phyloP scores from a whole-genome alignment of 495 filamentous ascomycete genomes.

The Aspergillus sparsus region DNA sequence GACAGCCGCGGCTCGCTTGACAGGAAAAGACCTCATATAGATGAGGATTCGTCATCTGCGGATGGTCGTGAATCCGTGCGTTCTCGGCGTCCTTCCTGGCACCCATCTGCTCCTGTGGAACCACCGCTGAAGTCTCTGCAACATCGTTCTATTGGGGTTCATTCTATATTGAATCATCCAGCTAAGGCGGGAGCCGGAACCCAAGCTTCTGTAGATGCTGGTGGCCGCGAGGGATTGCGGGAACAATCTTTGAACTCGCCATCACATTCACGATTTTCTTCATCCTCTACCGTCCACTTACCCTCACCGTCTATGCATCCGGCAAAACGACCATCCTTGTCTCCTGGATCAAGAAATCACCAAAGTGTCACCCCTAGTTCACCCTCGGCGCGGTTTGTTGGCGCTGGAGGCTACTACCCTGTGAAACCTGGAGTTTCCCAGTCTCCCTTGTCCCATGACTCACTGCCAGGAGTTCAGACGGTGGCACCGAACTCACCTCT shows the following conservation, averaged over 20 bases:
- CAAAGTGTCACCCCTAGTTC: constrained; percentile 67
- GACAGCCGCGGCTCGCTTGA: constrained; percentile 33
- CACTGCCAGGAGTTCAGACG: constrained; percentile 31
- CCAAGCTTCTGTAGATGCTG: constrained; percentile 19
- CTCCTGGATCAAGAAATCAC: constrained; percentile 43
- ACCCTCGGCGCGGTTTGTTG: constrained; percentile 50
- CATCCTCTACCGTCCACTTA: constrained; percentile 37
- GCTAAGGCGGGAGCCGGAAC: constrained; percentile 24
- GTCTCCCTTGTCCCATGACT: constrained; percentile 47
- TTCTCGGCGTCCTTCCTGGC: constrained; percentile 41
- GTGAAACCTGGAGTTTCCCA: constrained; percentile 51
- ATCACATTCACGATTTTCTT: constrained; percentile 36
- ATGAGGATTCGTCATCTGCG: constrained; percentile 25
- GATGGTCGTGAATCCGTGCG: constrained; percentile 33
- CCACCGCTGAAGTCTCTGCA: constrained; percentile 39
- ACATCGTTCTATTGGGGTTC: constrained; percentile 51
- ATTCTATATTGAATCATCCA: constrained; percentile 52
- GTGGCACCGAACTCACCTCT: constrained; percentile 33
- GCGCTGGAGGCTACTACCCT: constrained; percentile 38
- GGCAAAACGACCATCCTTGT: constrained; percentile 37
- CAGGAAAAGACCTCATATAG: constrained; percentile 29
- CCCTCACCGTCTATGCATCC: constrained; percentile 36
- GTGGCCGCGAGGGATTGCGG: constrained; percentile 32
- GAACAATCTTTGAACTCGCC: constrained; percentile 30
- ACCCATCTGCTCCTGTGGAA: constrained; percentile 42